Percentiles rank a stretch among this genome's conserved stretches.
Evolutionary conservation across 495 filamentous ascomycete genomes (phyloP).

Genomic region (Apiosordaria backusii): DNA sequence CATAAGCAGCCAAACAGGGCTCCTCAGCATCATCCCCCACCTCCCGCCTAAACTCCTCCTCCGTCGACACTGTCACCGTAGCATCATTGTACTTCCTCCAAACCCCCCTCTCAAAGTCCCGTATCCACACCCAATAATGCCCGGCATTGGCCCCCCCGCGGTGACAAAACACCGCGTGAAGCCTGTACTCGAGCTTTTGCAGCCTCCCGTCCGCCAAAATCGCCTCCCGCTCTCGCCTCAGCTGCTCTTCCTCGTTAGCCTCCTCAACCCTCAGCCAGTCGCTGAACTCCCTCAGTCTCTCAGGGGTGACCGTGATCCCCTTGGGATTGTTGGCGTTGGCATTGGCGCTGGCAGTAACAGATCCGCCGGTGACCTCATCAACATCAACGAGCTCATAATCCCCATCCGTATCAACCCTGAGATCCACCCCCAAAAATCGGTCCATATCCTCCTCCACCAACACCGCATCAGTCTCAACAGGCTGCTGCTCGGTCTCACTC

Average conservation of each 20-base stretch:
- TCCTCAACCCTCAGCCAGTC: constrained; percentile 16
- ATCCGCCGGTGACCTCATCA: neutral
- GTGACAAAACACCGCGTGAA: constrained; percentile 92
- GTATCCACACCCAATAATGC: constrained; percentile 97
- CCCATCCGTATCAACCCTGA: neutral
- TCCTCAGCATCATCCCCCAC: neutral
- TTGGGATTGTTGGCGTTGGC: neutral
- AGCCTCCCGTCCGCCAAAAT: constrained; percentile 50
- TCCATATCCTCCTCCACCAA: neutral
- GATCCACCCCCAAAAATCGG: neutral
- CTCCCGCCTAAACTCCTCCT: neutral
- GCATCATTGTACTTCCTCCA: constrained; percentile 97
- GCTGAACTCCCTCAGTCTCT: constrained; percentile 6
- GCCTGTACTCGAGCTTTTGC: constrained; percentile 64
- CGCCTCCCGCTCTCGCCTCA: constrained; percentile 47
- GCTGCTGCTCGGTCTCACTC: neutral
- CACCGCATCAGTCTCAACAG: neutral
- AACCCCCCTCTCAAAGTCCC: constrained; percentile 71
- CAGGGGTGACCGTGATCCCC: neutral
- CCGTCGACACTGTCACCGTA: constrained; percentile 45
- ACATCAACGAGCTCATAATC: neutral
- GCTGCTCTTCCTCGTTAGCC: constrained; percentile 5
- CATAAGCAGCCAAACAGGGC: neutral
- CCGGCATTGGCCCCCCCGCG: constrained; percentile 63
- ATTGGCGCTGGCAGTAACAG: neutral